Evolutionary conservation across 1,139 yeast genomes (phyloP), one percentile per base, ranked within the genome.

Genomic region (Meyerozyma sp.): DNA sequence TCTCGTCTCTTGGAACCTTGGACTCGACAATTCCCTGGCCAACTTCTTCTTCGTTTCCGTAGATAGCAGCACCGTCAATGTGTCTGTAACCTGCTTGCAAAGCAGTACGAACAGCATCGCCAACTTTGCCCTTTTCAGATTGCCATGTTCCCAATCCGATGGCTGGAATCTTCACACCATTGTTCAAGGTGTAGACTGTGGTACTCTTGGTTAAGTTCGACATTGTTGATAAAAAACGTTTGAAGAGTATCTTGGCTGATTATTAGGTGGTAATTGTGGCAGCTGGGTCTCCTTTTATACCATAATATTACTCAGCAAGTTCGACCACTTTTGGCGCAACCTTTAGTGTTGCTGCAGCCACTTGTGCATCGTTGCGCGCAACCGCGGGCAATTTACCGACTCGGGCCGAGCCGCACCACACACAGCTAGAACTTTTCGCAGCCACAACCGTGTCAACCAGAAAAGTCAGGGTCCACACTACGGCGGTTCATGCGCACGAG

Each of bases 101-200:
- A 1, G 95, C 95, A 32, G 72, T 62, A 46, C 76, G 64, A 27
- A 81, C 85, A 16, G 93, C 77, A 21, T 71, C 64, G 56, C 79
- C 77, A n/a, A 76, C 81, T 46, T 80, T 87, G 43, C 77, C 81
- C 36, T 75, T 72, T 25, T 75, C 73, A 18, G 77, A 63, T 60
- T 76, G 75, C 89, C 90, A 86, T n/a, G 95, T 86, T 35, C 95
- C 94, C 38, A 85, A 70, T 2, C 90, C 94, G 46, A 86, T 61
- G 25, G 75, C 81, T 23, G 94, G 95, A 53, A 86, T 83, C 35
- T 61, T 56, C 45, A 66, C 68, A 18, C 93, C 93, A 47, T 79
- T 77, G 73, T 83, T 84, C 46, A 86, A 70, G 35, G 66, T 70
- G 50, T 67, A 45, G 4, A 63, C 57, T 32, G 56, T 50, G 18